Conservation (phyloP, 78 protist species). For the Dictyostelium discoideum region DNA sequence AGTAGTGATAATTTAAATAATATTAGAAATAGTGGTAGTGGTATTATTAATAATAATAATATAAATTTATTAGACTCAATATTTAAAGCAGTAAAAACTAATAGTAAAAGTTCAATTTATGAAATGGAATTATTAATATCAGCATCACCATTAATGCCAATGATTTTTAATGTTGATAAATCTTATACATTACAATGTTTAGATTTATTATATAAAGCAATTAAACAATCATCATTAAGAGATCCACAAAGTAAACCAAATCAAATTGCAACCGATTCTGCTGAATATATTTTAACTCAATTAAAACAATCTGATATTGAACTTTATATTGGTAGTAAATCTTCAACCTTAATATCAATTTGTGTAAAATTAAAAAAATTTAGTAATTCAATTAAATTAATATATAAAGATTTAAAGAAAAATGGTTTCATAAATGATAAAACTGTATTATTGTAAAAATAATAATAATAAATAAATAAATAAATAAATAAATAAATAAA, state of each 20-base stretch:
- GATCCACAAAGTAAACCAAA: slow-evolving; percentile 5
- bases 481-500: too few species aligned
- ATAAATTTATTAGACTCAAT: not conserved
- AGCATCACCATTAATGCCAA: slow-evolving; percentile 20
- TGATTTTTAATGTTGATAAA: not conserved
- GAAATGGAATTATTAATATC: not conserved
- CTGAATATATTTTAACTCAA: not conserved
- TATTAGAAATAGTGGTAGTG: not conserved
- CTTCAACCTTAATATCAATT: not conserved
- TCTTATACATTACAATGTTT: not conserved
- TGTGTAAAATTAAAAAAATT: not conserved
- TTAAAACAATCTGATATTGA: not conserved
- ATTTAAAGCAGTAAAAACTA: not conserved
- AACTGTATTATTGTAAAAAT: not conserved
- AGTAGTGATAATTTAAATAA: not conserved
- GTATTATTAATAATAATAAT: not conserved
- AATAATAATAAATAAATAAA: too few species aligned
- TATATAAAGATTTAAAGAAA: slow-evolving; percentile 1
- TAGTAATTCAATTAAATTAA: not conserved
- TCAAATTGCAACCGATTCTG: not conserved
- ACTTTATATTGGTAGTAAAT: not conserved
- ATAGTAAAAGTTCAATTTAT: not conserved
- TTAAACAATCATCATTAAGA: not conserved
- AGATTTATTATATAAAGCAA: not conserved
- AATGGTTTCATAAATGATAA: not conserved